Evolutionary conservation across 139 green algal species (phyloP).

Genomic region (Bryopsis sp.): DNA sequence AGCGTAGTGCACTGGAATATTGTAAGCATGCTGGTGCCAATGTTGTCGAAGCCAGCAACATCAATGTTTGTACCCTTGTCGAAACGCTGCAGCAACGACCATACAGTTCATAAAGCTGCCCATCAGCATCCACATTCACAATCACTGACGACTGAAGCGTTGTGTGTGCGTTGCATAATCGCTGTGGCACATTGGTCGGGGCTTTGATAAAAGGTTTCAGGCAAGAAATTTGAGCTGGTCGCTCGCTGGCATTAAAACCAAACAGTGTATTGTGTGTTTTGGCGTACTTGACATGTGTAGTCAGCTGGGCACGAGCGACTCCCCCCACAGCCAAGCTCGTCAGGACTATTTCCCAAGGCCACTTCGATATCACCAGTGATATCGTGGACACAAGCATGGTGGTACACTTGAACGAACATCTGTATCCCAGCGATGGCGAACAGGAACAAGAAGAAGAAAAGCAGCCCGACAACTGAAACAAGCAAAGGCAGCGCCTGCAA

Average conservation of each 20-base stretch:
- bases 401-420: constrained; percentile 48
- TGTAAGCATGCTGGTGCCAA: constrained; percentile 43
- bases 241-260: too few species aligned
- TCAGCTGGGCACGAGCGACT: constrained; percentile 31
- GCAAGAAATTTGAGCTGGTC: too few species aligned
- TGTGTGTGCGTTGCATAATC: too few species aligned
- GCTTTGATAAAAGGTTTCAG: too few species aligned
- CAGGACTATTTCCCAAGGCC: constrained; percentile 19
- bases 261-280: too few species aligned
- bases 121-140: too few species aligned
- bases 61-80: constrained; percentile 20
- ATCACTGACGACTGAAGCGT: too few species aligned
- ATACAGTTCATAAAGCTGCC: too few species aligned
- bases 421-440: constrained; percentile 54
- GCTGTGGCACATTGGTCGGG: too few species aligned
- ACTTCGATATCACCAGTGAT: constrained; percentile 22
- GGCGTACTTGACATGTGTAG: constrained; percentile 42
- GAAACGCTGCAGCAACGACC: constrained; percentile 5
- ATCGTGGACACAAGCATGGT: constrained; percentile 40
- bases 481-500: constrained; percentile 59
- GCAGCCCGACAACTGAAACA: constrained; percentile 39
- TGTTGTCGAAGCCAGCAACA: constrained; percentile 59
- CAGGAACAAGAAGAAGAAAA: constrained; percentile 65
- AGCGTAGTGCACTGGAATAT: constrained; percentile 59
- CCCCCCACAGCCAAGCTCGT: constrained; percentile 40